Percentiles rank a stretch among this genome's conserved stretches.
phyloP scores from a whole-genome alignment of 163 green algal genomes.

The Prototheca cutis region DNA sequence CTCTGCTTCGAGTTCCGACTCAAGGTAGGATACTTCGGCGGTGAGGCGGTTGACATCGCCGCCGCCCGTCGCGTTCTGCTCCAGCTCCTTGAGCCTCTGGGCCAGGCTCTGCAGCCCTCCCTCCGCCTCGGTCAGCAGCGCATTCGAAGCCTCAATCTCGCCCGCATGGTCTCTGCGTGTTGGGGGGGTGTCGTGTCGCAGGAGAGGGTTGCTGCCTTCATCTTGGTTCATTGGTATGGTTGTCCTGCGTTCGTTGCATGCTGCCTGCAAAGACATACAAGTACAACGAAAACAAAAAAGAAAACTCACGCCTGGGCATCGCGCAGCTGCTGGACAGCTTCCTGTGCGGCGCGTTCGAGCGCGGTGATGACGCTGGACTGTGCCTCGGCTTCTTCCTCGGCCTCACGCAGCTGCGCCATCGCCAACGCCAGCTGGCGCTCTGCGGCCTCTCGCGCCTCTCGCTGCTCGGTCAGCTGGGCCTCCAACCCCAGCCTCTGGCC shows the following conservation, averaged over 20 bases:
- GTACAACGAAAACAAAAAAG: too few species aligned
- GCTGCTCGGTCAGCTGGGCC: neutral
- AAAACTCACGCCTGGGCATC: too few species aligned
- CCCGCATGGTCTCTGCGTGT: too few species aligned
- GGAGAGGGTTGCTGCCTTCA: too few species aligned
- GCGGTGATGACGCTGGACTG: neutral
- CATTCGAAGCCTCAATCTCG: conserved; percentile 1
- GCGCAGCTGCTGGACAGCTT: neutral
- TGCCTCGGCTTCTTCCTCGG: neutral
- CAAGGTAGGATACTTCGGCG: neutral
- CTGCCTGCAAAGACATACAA: too few species aligned
- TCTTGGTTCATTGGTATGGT: too few species aligned
- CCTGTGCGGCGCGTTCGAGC: neutral
- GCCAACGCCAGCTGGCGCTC: neutral
- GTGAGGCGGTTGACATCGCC: neutral
- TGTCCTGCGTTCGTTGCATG: too few species aligned
- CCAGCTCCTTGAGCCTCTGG: conserved; percentile 10
- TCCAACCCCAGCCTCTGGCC: neutral
- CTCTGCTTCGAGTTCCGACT: conserved; percentile 5
- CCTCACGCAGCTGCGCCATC: neutral
- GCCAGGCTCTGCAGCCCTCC: neutral
- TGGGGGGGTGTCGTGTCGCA: too few species aligned
- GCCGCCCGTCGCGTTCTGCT: conserved; percentile 16
- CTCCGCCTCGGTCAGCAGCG: neutral
- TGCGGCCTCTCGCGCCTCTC: neutral